These are phyloP conservation scores for Malassezia japonica DNA, from an alignment of 1,284 basidiomycete species.

Conservation along the genomic window DNA sequence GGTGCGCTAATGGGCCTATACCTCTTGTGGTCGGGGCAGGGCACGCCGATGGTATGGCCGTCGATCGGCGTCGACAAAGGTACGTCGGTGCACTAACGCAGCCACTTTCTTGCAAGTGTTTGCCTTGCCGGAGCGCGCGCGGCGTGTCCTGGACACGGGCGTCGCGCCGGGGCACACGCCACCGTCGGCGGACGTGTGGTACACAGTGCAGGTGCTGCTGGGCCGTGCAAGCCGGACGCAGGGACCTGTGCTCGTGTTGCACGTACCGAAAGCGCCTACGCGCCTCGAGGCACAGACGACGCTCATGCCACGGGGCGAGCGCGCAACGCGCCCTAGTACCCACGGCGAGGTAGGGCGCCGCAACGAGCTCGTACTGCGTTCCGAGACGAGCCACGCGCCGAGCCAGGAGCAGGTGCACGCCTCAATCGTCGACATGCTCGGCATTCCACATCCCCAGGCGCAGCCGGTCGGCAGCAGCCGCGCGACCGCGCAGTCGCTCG, in stretches of 20 bases:
- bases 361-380: background rate
- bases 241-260: background rate
- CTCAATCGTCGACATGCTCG: background rate
- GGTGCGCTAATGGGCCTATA: constrained; percentile 4
- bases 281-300: constrained; percentile 2
- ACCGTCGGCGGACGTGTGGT: constrained; percentile 13
- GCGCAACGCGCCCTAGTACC: background rate
- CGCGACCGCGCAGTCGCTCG: background rate
- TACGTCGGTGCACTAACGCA: background rate
- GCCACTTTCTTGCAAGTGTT: background rate
- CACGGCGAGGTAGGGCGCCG: background rate
- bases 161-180: background rate
- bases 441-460: background rate
- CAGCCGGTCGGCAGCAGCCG: background rate
- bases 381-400: background rate
- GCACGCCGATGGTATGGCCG: background rate
- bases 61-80: background rate
- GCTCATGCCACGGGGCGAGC: constrained; percentile 1
- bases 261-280: background rate
- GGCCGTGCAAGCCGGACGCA: background rate
- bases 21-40: constrained; percentile 6
- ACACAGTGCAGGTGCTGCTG: background rate
- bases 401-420: background rate
- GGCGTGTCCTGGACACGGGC: constrained; percentile 1
- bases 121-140: constrained; percentile 4